Base-by-base conservation (phyloP, 352 stramenopile genomes). In the Pythium apleroticum region DNA sequence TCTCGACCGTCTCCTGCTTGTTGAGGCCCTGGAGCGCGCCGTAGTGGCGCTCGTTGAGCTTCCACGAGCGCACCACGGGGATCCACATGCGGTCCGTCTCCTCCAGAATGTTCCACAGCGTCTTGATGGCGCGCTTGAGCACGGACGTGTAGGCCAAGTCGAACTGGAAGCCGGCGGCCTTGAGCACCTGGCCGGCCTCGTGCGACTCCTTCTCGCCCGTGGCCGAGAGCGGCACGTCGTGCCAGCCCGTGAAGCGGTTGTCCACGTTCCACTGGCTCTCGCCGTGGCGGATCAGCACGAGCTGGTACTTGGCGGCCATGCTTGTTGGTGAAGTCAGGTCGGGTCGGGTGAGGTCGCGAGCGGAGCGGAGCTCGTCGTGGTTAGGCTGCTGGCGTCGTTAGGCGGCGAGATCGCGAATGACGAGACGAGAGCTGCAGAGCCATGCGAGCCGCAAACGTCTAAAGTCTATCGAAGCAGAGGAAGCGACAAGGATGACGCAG, bases 41-140 rank as follows among this genome's bases (percentile, higher is more conserved):
- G 70, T 99, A 99, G 81, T 99, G 96, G 65, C 97, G 86, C 80
- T 99, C 98, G 71, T 99, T 99, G 8, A 99, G 85, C 70, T 95
- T 86, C 91, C 91, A 98, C 24, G 83, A 93, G 60, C 92, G 92
- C 10, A 81, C 77, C 19, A 98, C 88, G 11, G 98, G 98, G 71
- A 99, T 98, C 86, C 96, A 99, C 94, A 99, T 98, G 30, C 95
- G 80, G 78, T 98, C 94, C 19, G 86, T 98, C 82, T 99, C 81
- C 77, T 99, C 97, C n/a, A 99, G 80, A 25, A 98, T 92, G 75
- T 97, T 91, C 91, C 95, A 98, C 41, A 98, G 84, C 60, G 97
- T 99, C 73, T 97, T 97, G 75, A 99, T 99, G 19, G 97, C 97
- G 65, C 98, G 93, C 80, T 98, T 98, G 66, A 99, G 90, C 63